Base-by-base conservation (phyloP, 1,139 yeast genomes). In the Citeromyces hawaiiensis region DNA sequence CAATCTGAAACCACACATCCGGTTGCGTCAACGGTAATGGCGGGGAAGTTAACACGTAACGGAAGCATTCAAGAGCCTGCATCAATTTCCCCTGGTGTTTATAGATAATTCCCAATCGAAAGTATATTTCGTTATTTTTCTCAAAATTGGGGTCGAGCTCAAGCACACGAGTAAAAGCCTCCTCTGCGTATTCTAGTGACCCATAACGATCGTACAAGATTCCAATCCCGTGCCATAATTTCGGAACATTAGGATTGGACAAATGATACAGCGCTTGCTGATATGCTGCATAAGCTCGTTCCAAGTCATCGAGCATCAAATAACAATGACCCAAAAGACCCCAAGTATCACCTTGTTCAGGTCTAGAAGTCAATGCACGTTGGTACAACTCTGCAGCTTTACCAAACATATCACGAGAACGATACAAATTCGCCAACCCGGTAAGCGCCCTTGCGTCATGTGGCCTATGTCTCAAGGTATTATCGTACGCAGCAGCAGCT, bases 1-100 rank as follows among this genome's bases (percentile, higher is more conserved):
- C 98, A 48, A 91, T 83, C 61, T 91, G 98, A 65, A 91, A 91
- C 97, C 97, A 91, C 42, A 91, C 94, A 56, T 91, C 98, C 38
- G 95, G 88, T 56, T 87, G 96, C 36, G 96, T 88, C 48, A 91
- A 66, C 1, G 98, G 98, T 41, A 85, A 82, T 1, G 98, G 98
- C 1, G 98, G 98, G 58, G 80, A 83, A 42, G 79, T 70, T 49
- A 91, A 64, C 48, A 91, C 91, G 59, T 88, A 91, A 56, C 86
- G 82, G 68, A 91, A 91, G 57, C 97, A 91, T 57, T 87, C 96
- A 45, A 91, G 68, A 4, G 96, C 94, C 54, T 81, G 83, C 43
- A 77, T 74, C 56, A 83, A 71, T 60, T 88, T 88, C 40, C 82
- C 83, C 60, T 88, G 97, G 59, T 88, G 95, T 61, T 88, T 91